Evolutionary conservation across 2,329 filamentous ascomycete species (phyloP), one percentile per base, ranked within the genome.

Genomic region (Clarireedia sp.): DNA sequence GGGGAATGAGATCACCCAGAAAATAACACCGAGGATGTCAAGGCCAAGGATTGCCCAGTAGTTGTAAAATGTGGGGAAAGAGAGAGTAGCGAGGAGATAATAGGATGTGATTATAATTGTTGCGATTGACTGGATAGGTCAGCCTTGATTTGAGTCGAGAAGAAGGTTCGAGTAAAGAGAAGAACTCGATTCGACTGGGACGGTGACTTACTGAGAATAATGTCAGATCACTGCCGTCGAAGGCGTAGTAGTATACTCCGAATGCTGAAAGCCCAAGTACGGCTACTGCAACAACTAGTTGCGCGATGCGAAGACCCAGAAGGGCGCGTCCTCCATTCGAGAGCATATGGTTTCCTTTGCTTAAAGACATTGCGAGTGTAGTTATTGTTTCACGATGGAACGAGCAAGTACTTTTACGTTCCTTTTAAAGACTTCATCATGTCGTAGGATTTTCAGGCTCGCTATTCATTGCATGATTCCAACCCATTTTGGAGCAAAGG

Each of bases 1-100:
- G 3, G 46, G 24, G 26, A 55, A 51, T 3, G 53, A 45, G 6
- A 45, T 17, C 2, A 23, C 10, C 53, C 53, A 55, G 16, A 55
- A 40, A 21, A 51, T 21, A 16, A 51, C 33, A 16, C 19, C 38
- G 19, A 45, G 1, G 3, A 55, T 45, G 14, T 55, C 53, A 14
- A 55, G 53, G 24, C 26, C 48, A 12, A 55, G 38, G 16, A 55
- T 29, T 8, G 48, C 53, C 47, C 48, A 55, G 26, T 51, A 51
- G 48, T 55, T 55, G 23, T 55, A 55, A 2, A 51, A 9, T 14
- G 3, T 14, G 3, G 47, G 53, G 17, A 19, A 21, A 12, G 10
- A 9, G 1, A 33, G 21, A 12, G 36, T 51, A n/a, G 53, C 47
- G 6, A 14, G 5, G 3, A 55, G 33, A 12, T 51, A 23, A 44